Evolutionary conservation across 495 filamentous ascomycete genomes (phyloP), one percentile per base, ranked within the genome.

Genomic region (Talaromyces trachyspermus): DNA sequence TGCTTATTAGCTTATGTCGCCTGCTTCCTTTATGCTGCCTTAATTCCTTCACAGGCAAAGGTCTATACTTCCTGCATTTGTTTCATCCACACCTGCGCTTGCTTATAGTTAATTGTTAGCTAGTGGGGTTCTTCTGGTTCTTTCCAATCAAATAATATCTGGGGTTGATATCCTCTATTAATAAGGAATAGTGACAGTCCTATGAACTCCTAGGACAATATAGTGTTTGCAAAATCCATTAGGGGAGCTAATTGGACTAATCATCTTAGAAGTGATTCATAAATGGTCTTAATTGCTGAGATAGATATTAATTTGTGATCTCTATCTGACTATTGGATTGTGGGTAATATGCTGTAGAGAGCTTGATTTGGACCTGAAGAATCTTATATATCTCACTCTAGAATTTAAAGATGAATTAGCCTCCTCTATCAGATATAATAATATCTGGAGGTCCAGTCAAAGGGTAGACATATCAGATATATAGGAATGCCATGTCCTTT

Each of bases 341-440:
- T 5, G 48, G 43, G 33, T 64, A 47, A 11, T 54, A 44, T 2
- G 49, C 48, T 8, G 54, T 61, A 4, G 46, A 61, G 2, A 62
- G 45, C 19, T 50, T 50, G n/a, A 43, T n/a, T n/a, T 50, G 15
- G 11, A 60, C 46, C 2, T 43, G 24, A 0, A 55, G 44, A 4
- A 56, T 38, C n/a, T 32, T 10, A 25, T 46, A 58, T 18, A 63
- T 40, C 20, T 51, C 38, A 3, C 9, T 33, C 55, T 29, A 61
- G 30, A 60, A 49, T 8, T 24, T 49, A 3, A n/a, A 38, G 1
- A 51, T 33, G 24, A 57, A 62, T 33, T 53, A 38, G 2, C 6
- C 9, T 14, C 54, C 60, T 12, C 54, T 30, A 41, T 63, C 52
- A 6, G 50, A 55, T 5, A 58, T 50, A 3, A 54, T 50, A 4